Evolutionary conservation across 2,329 filamentous ascomycete genomes (phyloP).

Genomic region (Didymella exigua): DNA sequence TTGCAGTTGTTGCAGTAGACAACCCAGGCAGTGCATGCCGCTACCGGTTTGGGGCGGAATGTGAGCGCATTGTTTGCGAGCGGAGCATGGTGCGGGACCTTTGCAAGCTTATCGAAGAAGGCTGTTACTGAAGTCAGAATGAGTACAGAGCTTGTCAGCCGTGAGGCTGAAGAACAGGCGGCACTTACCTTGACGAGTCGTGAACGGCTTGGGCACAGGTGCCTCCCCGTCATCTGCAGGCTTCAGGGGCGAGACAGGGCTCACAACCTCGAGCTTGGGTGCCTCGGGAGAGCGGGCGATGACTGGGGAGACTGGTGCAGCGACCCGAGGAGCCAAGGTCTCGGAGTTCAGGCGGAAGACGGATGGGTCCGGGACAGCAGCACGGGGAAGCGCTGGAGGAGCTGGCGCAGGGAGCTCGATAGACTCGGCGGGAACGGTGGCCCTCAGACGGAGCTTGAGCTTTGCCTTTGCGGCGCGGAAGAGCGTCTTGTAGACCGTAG

Average conservation of each 20-base stretch:
- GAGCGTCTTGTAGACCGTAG: slow-evolving; percentile 91
- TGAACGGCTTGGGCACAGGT: slow-evolving; percentile 51
- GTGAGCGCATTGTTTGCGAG: slow-evolving; percentile 42
- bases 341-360: slow-evolving; percentile 38
- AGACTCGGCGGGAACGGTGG: slow-evolving; percentile 64
- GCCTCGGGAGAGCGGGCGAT: slow-evolving; percentile 37
- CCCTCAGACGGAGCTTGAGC: slow-evolving; percentile 90
- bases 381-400: slow-evolving; percentile 16
- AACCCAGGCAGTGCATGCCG: slow-evolving; percentile 64
- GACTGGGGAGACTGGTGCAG: slow-evolving; percentile 32
- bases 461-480: slow-evolving; percentile 97
- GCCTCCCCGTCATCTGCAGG: slow-evolving; percentile 43
- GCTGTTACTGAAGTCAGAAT: slow-evolving; percentile 26
- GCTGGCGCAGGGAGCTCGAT: slow-evolving; percentile 23
- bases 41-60: slow-evolving; percentile 50
- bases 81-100: slow-evolving; percentile 31
- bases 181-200: slow-evolving; percentile 40
- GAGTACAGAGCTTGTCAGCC: not conserved
- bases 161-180: not conserved
- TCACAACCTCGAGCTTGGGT: slow-evolving; percentile 24
- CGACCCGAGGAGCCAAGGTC: slow-evolving; percentile 30
- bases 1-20: slow-evolving; percentile 96
- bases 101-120: slow-evolving; percentile 41
- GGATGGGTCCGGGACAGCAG: slow-evolving; percentile 23
- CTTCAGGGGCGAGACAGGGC: slow-evolving; percentile 34